These are phyloP conservation scores for Cercophora sp. DNA, from an alignment of 495 filamentous ascomycete species.

Conservation along the genomic window DNA sequence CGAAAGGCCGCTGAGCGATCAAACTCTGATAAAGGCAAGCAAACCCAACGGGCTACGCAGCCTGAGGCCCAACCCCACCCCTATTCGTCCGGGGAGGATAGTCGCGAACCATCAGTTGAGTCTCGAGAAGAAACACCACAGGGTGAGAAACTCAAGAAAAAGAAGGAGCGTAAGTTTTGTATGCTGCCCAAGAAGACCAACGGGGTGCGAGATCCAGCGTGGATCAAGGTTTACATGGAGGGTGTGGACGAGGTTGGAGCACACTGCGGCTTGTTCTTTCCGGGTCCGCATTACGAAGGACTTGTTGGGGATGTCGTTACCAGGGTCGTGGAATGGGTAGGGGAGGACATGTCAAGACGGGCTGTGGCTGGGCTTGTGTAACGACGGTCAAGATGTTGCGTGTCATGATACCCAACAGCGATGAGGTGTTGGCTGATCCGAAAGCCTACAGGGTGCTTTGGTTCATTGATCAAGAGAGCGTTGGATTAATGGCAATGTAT, in stretches of 20 bases:
- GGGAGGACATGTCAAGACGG: conserved; percentile 46
- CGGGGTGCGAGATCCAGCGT: conserved; percentile 57
- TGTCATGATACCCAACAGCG: too few species aligned
- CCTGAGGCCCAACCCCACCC: too few species aligned
- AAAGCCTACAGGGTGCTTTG: too few species aligned
- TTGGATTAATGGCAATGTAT: too few species aligned
- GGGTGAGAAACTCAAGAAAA: conserved; percentile 35
- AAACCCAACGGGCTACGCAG: conserved; percentile 40
- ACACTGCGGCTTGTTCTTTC: conserved; percentile 78
- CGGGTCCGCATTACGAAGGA: conserved; percentile 64
- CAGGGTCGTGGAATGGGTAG: conserved; percentile 69
- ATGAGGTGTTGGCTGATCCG: too few species aligned
- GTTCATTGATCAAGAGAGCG: too few species aligned
- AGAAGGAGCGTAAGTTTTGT: conserved; percentile 71
- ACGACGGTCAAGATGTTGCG: too few species aligned
- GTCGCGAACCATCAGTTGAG: conserved; percentile 30
- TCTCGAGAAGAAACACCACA: conserved; percentile 31
- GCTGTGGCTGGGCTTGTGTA: conserved; percentile 24
- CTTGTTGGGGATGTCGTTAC: conserved; percentile 71
- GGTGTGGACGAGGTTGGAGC: conserved; percentile 81
- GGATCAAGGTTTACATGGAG: conserved; percentile 74
- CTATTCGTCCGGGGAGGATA: conserved; percentile 11
- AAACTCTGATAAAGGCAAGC: too few species aligned
- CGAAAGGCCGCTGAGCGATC: conserved; percentile 19
- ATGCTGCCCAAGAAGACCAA: conserved; percentile 54